These are phyloP conservation scores for Diaporthe sp. DNA, from an alignment of 2,329 filamentous ascomycete genomes.

Conservation along the genomic window DNA sequence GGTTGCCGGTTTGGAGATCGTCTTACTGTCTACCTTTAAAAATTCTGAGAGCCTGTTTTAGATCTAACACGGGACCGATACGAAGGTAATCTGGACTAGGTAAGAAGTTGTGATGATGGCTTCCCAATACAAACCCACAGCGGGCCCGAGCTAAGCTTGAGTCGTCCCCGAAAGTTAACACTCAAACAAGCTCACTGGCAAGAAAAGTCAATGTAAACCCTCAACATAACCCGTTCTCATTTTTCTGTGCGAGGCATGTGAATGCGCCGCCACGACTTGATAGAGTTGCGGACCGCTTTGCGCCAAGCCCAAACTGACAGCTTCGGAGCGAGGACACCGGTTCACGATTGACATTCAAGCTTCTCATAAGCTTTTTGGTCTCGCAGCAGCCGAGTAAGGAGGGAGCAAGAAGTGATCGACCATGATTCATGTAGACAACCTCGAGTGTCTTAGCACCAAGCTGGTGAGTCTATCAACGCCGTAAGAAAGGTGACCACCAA, in stretches of 20 bases:
- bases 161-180: not conserved
- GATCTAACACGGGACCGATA: not conserved
- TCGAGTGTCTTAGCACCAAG: not conserved
- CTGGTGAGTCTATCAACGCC: slow-evolving; percentile 19
- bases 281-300: slow-evolving; percentile 9
- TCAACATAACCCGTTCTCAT: too few species aligned
- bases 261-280: not conserved
- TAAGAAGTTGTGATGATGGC: not conserved
- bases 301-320: slow-evolving; percentile 12
- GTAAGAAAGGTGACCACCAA: not conserved
- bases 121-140: not conserved
- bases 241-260: too few species aligned
- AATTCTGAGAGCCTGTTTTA: not conserved
- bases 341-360: not conserved
- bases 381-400: not conserved
- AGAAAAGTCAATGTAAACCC: not conserved
- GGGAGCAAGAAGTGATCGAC: not conserved
- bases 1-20: not conserved
- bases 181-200: not conserved
- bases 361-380: slow-evolving; percentile 16
- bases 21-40: not conserved
- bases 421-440: slow-evolving; percentile 20
- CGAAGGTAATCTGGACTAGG: not conserved
- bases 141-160: not conserved
- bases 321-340: not conserved